phyloP scores from a whole-genome alignment of 169 alveolate species.

The Babesia bovis region DNA sequence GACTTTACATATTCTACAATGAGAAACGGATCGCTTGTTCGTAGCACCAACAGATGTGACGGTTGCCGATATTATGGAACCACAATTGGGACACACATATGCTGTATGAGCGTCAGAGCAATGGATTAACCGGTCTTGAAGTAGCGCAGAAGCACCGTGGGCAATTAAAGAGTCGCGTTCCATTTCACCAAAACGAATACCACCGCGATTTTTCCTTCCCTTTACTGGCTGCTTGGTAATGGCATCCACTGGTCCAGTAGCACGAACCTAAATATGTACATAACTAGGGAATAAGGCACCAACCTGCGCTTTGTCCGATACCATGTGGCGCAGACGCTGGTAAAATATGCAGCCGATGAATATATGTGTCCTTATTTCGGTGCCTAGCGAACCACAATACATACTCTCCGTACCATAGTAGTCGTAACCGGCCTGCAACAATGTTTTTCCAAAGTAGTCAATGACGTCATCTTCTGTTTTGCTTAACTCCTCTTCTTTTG shows the following conservation, averaged over 20 bases:
- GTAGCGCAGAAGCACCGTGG: slow-evolving; percentile 96
- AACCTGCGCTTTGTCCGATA: slow-evolving; percentile 92
- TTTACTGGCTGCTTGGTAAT: slow-evolving; percentile 98
- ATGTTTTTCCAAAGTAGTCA: slow-evolving; percentile 64
- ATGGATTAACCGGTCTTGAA: slow-evolving; percentile 95
- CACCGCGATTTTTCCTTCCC: slow-evolving; percentile 99
- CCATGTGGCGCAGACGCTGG: slow-evolving; percentile 99
- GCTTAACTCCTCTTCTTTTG: slow-evolving; percentile 45
- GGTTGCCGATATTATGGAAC: slow-evolving; percentile 91
- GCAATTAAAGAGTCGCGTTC: slow-evolving; percentile 99
- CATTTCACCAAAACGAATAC: slow-evolving; percentile 99
- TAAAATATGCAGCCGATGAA: slow-evolving; percentile 98
- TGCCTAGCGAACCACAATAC: slow-evolving; percentile 97
- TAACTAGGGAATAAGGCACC: slow-evolving; percentile 69
- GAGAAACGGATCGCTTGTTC: slow-evolving; percentile 51
- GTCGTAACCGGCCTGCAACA: slow-evolving; percentile 84
- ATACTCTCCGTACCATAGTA: slow-evolving; percentile 98
- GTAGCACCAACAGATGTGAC: slow-evolving; percentile 69
- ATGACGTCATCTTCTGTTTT: slow-evolving; percentile 54
- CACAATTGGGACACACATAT: slow-evolving; percentile 97
- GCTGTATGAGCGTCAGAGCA: slow-evolving; percentile 98
- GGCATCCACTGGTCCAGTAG: slow-evolving; percentile 98
- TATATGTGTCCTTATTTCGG: slow-evolving; percentile 95
- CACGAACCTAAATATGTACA: slow-evolving; percentile 82
- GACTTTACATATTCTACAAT: slow-evolving; percentile 58